These are phyloP conservation scores for Acrocalymma vagum DNA, from an alignment of 2,329 filamentous ascomycete species.

Conservation along the genomic window DNA sequence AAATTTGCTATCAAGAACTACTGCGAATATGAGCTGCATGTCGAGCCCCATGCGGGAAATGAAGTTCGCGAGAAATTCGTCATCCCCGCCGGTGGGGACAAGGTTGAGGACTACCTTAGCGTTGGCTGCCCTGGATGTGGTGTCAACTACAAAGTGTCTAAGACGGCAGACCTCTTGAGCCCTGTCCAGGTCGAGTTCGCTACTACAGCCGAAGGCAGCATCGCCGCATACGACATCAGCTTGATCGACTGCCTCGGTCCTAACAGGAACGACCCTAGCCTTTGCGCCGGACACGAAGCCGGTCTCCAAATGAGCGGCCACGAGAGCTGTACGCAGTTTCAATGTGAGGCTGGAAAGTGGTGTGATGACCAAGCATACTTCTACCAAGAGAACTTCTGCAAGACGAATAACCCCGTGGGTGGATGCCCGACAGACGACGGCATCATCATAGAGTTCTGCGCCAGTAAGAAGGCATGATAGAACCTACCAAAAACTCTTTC, in stretches of 20 bases:
- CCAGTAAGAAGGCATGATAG: constrained; percentile 16
- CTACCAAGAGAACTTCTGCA: constrained; percentile 29
- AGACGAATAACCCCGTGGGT: constrained; percentile 20
- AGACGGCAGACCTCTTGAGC: constrained; percentile 15
- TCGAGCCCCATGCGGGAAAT: constrained; percentile 16
- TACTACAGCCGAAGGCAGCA: constrained; percentile 6
- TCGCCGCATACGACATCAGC: constrained; percentile 26
- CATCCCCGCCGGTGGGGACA: constrained; percentile 12
- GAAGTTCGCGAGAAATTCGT: constrained; percentile 4
- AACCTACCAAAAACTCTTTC: no score
- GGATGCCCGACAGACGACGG: constrained; percentile 12
- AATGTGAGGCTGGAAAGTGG: constrained; percentile 21
- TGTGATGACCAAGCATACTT: constrained; percentile 30
- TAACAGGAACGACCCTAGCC: constrained; percentile 12
- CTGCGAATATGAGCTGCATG: constrained; percentile 24
- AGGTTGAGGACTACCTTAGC: constrained; percentile 13
- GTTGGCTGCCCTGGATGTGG: constrained; percentile 13
- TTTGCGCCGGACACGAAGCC: constrained; percentile 21
- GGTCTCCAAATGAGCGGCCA: constrained; percentile 26
- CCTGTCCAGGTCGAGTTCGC: constrained; percentile 24
- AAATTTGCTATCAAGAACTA: constrained; percentile 29
- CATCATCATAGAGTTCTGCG: constrained; percentile 28
- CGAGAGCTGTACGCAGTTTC: constrained; percentile 10
- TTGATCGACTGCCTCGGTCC: constrained; percentile 23
- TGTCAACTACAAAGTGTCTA: constrained; percentile 20